Percentiles rank a stretch among this genome's conserved stretches.
These are phyloP conservation scores for Smallanthus sonchifolius DNA, from an alignment of 129 eudicot species.

Conservation along the genomic window DNA sequence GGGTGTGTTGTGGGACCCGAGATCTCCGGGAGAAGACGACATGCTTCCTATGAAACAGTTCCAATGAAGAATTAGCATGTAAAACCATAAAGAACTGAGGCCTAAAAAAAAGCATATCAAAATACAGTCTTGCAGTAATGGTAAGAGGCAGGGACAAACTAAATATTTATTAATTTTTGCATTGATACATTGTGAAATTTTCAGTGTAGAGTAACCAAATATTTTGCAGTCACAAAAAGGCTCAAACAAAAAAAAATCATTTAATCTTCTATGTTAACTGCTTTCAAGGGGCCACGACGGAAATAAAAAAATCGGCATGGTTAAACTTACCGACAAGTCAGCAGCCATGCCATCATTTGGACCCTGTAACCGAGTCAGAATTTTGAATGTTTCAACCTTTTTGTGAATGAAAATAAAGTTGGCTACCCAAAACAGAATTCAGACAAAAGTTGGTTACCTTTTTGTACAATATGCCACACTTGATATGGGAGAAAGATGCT, in stretches of 20 bases:
- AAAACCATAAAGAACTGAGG: background rate
- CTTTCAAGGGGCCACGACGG: background rate
- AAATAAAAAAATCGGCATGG: background rate
- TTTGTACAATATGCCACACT: background rate
- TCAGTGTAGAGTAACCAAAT: background rate
- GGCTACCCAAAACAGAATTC: background rate
- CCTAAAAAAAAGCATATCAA: background rate
- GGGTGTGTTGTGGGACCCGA: constrained; percentile 86
- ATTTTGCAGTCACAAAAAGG: background rate
- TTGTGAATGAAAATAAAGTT: background rate
- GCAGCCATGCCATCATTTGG: background rate
- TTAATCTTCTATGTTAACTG: background rate
- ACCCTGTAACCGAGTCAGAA: background rate
- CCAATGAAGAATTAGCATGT: background rate
- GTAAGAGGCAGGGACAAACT: background rate
- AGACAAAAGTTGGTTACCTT: background rate
- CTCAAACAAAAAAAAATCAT: background rate
- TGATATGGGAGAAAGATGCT: background rate
- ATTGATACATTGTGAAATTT: background rate
- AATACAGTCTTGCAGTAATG: background rate
- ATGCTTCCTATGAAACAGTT: constrained; percentile 62
- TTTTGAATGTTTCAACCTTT: background rate
- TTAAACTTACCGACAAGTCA: background rate
- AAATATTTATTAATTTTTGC: background rate
- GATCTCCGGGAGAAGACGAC: constrained; percentile 75